Evolutionary conservation across 257 asterid genomes (phyloP).

Genomic region (Solanum ossicruentum): DNA sequence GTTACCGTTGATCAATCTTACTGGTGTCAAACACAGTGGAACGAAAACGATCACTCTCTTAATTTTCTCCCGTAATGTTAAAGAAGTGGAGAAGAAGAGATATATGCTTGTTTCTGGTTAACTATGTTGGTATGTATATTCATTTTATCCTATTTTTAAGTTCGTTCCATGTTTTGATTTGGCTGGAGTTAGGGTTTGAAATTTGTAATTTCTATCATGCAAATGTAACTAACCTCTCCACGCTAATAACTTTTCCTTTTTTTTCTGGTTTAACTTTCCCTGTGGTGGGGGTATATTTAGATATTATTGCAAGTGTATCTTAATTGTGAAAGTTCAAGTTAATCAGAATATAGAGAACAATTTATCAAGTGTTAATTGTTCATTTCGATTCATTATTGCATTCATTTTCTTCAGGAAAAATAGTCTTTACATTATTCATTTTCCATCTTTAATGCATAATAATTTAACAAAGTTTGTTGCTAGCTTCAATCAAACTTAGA

Average conservation of each 20-base stretch:
- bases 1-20: conserved; percentile 55
- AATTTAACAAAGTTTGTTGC: too few species aligned
- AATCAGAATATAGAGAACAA: conserved; percentile 2
- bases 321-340: neutral
- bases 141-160: neutral
- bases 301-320: neutral
- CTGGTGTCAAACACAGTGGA: conserved; percentile 72
- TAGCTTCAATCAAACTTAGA: too few species aligned
- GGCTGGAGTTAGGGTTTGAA: neutral
- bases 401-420: neutral
- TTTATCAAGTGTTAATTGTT: neutral
- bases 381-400: neutral
- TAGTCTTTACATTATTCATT: neutral
- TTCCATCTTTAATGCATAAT: neutral
- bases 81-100: neutral
- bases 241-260: neutral
- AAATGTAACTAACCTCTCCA: neutral
- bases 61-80: conserved; percentile 38
- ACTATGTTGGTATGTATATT: conserved; percentile 6
- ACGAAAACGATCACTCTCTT: conserved; percentile 47
- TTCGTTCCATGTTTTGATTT: neutral
- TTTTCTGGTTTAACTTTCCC: neutral
- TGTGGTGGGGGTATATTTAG: neutral
- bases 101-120: neutral
- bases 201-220: conserved; percentile 2